These are phyloP conservation scores for Geosmithia flava DNA, from an alignment of 2,329 filamentous ascomycete species.

Conservation along the genomic window DNA sequence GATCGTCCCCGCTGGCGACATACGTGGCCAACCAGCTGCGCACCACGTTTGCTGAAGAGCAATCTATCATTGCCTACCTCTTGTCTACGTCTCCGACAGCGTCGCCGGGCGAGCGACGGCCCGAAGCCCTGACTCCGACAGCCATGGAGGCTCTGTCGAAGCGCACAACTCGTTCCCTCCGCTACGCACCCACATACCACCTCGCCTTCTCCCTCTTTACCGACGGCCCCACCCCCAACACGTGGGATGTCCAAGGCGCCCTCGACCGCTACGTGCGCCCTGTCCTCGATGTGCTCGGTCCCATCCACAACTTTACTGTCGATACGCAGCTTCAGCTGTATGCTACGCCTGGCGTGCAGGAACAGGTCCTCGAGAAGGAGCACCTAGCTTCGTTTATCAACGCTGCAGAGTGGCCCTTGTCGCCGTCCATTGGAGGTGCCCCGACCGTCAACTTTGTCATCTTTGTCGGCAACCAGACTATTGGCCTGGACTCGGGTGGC, in stretches of 20 bases:
- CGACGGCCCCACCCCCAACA: slow-evolving; percentile 61
- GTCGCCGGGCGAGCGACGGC: slow-evolving; percentile 22
- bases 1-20: slow-evolving; percentile 60
- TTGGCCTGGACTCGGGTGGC: slow-evolving; percentile 28
- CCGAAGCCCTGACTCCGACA: slow-evolving; percentile 34
- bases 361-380: slow-evolving; percentile 61
- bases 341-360: slow-evolving; percentile 54
- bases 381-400: slow-evolving; percentile 94
- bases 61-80: slow-evolving; percentile 69
- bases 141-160: slow-evolving; percentile 44
- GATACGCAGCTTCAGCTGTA: slow-evolving; percentile 95
- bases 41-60: slow-evolving; percentile 74
- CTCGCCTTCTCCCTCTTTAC: slow-evolving; percentile 93
- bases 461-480: slow-evolving; percentile 72
- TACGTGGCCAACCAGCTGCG: slow-evolving; percentile 72
- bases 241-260: slow-evolving; percentile 82
- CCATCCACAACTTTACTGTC: slow-evolving; percentile 90
- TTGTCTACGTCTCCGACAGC: slow-evolving; percentile 47
- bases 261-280: slow-evolving; percentile 72
- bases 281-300: slow-evolving; percentile 62
- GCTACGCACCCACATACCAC: slow-evolving; percentile 89
- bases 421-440: slow-evolving; percentile 82
- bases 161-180: slow-evolving; percentile 75
- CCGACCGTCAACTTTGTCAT: slow-evolving; percentile 95
- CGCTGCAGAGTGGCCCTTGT: slow-evolving; percentile 93